A percentile compares a stretch with the other conserved stretches of the same genome.
These are phyloP conservation scores for Truncatella angustata DNA, from an alignment of 2,329 filamentous ascomycete genomes.

Conservation along the genomic window DNA sequence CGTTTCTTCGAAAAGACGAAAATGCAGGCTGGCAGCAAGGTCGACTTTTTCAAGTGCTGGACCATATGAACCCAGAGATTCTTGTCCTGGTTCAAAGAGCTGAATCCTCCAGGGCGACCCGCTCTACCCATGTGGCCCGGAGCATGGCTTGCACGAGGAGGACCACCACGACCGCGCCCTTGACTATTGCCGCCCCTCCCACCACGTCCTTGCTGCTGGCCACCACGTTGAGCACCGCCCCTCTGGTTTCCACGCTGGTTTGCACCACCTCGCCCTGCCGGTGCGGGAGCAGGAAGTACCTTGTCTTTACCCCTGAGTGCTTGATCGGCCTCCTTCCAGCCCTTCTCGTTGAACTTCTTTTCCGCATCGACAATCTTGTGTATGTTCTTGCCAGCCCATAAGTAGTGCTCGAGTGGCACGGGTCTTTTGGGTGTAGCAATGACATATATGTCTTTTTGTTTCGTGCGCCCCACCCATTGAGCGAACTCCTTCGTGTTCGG, in stretches of 20 bases:
- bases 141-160: slow-evolving; percentile 58
- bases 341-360: slow-evolving; percentile 86
- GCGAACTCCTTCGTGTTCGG: slow-evolving; percentile 98
- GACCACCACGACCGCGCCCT: slow-evolving; percentile 53
- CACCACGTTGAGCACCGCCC: slow-evolving; percentile 46
- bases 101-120: slow-evolving; percentile 80
- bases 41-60: slow-evolving; percentile 83
- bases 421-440: slow-evolving; percentile 96
- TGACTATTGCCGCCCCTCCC: slow-evolving; percentile 52
- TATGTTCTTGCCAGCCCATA: slow-evolving; percentile 92
- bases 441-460: slow-evolving; percentile 98
- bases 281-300: slow-evolving; percentile 34
- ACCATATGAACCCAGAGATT: slow-evolving; percentile 97
- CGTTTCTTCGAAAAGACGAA: slow-evolving; percentile 99
- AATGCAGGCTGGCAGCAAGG: slow-evolving; percentile 86
- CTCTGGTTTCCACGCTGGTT: slow-evolving; percentile 49
- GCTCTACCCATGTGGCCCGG: slow-evolving; percentile 87
- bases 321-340: slow-evolving; percentile 92
- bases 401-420: slow-evolving; percentile 90
- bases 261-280: slow-evolving; percentile 49
- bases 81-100: slow-evolving; percentile 89
- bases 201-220: slow-evolving; percentile 45
- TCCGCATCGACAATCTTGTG: slow-evolving; percentile 93
- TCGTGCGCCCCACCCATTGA: slow-evolving; percentile 96
- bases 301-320: slow-evolving; percentile 80